Evolutionary conservation across 441 rosid genomes (phyloP).

Genomic region (Eruca vesicaria): DNA sequence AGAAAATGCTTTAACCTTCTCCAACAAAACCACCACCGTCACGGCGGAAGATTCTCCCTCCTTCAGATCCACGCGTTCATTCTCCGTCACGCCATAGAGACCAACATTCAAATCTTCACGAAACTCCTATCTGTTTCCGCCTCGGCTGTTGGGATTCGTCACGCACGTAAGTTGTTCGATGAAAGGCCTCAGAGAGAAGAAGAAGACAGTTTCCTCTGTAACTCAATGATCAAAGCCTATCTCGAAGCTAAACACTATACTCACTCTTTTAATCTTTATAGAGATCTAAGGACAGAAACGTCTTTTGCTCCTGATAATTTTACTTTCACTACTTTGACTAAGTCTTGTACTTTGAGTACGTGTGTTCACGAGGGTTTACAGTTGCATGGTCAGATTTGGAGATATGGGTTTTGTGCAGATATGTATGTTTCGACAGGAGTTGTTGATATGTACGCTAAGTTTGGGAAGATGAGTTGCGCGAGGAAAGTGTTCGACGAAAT

Average conservation of each 20-base stretch:
- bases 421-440: slow-evolving; percentile 50
- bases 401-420: slow-evolving; percentile 46
- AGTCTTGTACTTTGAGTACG: slow-evolving; percentile 47
- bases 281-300: slow-evolving; percentile 44
- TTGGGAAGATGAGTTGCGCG: slow-evolving; percentile 43
- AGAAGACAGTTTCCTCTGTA: slow-evolving; percentile 58
- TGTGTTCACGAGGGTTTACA: slow-evolving; percentile 49
- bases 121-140: slow-evolving; percentile 48
- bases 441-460: slow-evolving; percentile 52
- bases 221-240: slow-evolving; percentile 65
- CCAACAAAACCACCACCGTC: slow-evolving; percentile 31
- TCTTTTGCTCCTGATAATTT: slow-evolving; percentile 56
- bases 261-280: slow-evolving; percentile 48
- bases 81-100: slow-evolving; percentile 52
- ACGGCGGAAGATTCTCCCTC: slow-evolving; percentile 36
- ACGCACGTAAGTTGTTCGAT: slow-evolving; percentile 65
- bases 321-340: slow-evolving; percentile 57
- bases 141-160: slow-evolving; percentile 33
- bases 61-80: slow-evolving; percentile 67
- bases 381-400: slow-evolving; percentile 45
- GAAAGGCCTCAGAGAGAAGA: slow-evolving; percentile 38
- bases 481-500: slow-evolving; percentile 48
- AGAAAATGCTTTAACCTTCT: slow-evolving; percentile 57
- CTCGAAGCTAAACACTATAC: slow-evolving; percentile 38
- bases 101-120: slow-evolving; percentile 57